Conservation (phyloP, 2,329 filamentous ascomycete species). For the Penicillium digitatum region DNA sequence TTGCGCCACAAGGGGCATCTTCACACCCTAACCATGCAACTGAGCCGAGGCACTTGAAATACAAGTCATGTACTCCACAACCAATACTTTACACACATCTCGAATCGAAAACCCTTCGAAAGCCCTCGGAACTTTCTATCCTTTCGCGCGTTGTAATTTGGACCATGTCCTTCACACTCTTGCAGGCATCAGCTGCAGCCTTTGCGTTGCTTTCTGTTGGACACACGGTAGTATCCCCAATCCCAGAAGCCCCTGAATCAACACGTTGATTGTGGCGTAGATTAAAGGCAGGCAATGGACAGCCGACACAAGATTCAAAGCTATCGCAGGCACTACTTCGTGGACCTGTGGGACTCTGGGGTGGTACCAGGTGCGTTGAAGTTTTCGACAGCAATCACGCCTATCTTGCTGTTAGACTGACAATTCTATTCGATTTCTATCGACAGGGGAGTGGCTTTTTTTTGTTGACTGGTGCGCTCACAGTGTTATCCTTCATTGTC, state of each 20-base stretch:
- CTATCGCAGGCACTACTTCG: constrained; percentile 18
- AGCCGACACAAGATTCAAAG: constrained; percentile 24
- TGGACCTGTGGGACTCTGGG: constrained; percentile 25
- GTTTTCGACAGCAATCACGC: not conserved
- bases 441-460: constrained; percentile 27
- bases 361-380: constrained; percentile 28
- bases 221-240: constrained; percentile 22
- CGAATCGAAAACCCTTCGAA: not conserved
- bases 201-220: constrained; percentile 22
- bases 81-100: not conserved
- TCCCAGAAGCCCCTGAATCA: not conserved
- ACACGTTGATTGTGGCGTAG: constrained; percentile 6
- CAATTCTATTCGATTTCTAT: not conserved
- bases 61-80: not conserved
- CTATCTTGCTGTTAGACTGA: not conserved
- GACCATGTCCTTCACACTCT: constrained; percentile 14
- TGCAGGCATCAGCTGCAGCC: constrained; percentile 18
- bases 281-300: constrained; percentile 22
- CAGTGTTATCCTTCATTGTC: not conserved
- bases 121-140: not conserved
- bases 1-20: not conserved
- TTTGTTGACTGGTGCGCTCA: constrained; percentile 20
- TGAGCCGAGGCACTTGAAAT: not conserved
- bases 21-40: not conserved
- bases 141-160: not conserved